phyloP scores from a whole-genome alignment of 768 basidiomycete species.

The Cystofilobasidium ferigula region DNA sequence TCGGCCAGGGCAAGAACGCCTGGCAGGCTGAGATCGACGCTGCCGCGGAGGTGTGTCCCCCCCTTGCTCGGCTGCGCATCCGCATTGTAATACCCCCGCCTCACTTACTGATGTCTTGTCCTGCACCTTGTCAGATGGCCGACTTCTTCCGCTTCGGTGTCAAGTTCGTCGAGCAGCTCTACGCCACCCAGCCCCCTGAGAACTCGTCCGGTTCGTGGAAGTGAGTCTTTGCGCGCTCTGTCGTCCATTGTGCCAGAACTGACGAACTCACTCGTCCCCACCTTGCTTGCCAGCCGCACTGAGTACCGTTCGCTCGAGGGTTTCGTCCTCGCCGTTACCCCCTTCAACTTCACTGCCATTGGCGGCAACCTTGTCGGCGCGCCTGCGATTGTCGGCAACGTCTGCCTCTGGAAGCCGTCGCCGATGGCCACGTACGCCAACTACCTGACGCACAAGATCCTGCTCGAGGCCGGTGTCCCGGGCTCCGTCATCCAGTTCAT shows the following conservation, averaged over 20 bases:
- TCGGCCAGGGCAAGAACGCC: slow-evolving; percentile 96
- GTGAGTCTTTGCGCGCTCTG: slow-evolving; percentile 53
- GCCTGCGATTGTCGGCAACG: slow-evolving; percentile 90
- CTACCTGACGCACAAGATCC: slow-evolving; percentile 80
- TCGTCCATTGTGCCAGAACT: no score
- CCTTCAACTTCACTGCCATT: slow-evolving; percentile 92
- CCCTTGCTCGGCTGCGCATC: neutral
- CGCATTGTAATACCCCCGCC: neutral
- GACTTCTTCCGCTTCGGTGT: slow-evolving; percentile 97
- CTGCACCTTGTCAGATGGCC: slow-evolving; percentile 46
- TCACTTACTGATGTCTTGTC: slow-evolving; percentile 2
- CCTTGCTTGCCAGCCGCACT: slow-evolving; percentile 53
- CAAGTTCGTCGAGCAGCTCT: slow-evolving; percentile 91
- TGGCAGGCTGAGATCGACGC: slow-evolving; percentile 99
- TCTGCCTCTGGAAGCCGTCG: slow-evolving; percentile 93
- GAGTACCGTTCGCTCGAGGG: slow-evolving; percentile 98
- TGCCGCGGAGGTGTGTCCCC: slow-evolving; percentile 73
- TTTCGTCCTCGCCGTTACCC: slow-evolving; percentile 92
- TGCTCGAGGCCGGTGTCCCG: slow-evolving; percentile 87
- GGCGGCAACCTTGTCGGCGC: slow-evolving; percentile 76
- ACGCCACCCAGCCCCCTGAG: slow-evolving; percentile 74
- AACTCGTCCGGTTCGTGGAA: slow-evolving; percentile 88
- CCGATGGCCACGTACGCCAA: slow-evolving; percentile 91
- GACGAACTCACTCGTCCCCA: no score
- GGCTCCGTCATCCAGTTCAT: slow-evolving; percentile 94